A percentile compares a stretch with the other conserved stretches of the same genome.
phyloP scores from a whole-genome alignment of 2,329 filamentous ascomycete genomes.

The Metarhizium sp. region DNA sequence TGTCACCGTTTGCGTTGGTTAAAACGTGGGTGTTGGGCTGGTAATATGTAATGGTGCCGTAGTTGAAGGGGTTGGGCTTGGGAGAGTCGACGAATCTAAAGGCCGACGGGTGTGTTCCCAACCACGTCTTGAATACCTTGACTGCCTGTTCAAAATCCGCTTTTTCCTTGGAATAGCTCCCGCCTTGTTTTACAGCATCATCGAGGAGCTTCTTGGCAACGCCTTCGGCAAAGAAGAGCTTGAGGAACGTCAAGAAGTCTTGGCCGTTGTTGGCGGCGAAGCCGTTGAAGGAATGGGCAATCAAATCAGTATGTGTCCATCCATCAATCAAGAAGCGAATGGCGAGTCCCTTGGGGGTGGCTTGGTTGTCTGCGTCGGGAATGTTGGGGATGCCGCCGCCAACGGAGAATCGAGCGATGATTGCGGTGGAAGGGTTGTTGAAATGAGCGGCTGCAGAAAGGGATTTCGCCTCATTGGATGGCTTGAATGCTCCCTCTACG shows the following conservation, averaged over 20 bases:
- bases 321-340: background rate
- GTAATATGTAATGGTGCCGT: background rate
- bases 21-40: background rate
- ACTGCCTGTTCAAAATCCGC: background rate
- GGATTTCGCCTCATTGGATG: constrained; percentile 3
- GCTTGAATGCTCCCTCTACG: constrained; percentile 10
- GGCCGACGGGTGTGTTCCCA: background rate
- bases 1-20: background rate
- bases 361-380: background rate
- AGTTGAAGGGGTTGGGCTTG: background rate
- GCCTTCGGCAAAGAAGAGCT: background rate
- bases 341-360: background rate
- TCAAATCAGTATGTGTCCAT: background rate
- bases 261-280: background rate
- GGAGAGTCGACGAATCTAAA: background rate
- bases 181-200: background rate
- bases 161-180: background rate
- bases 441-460: constrained; percentile 5
- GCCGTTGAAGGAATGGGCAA: background rate
- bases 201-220: background rate
- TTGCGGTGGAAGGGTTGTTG: constrained; percentile 1
- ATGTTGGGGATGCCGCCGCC: constrained; percentile 3
- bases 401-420: constrained; percentile 5
- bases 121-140: background rate
- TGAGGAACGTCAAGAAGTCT: background rate